A percentile compares a stretch with the other conserved stretches of the same genome.
phyloP scores from a whole-genome alignment of 352 stramenopile genomes.

The Phytophthora constricta region DNA sequence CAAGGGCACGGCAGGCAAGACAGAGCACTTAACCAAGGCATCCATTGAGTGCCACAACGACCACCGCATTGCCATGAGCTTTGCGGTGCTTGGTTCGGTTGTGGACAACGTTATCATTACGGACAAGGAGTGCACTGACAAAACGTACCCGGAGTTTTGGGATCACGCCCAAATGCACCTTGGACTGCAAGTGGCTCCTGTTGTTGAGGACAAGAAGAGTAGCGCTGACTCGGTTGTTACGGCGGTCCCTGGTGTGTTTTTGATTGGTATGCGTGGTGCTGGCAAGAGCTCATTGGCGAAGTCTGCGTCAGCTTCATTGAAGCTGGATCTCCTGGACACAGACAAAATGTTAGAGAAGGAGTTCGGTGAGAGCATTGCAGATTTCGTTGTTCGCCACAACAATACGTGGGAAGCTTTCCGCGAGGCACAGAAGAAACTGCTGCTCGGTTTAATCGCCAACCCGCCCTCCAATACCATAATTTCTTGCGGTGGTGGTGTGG shows the following conservation, averaged over 20 bases:
- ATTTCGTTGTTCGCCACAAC: constrained; percentile 71
- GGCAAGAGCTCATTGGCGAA: constrained; percentile 85
- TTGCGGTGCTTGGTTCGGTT: constrained; percentile 94
- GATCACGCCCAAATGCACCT: constrained; percentile 76
- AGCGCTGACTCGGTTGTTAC: constrained; percentile 13
- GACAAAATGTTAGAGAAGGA: constrained; percentile 76
- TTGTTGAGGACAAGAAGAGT: constrained; percentile 37
- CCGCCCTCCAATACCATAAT: constrained; percentile 74
- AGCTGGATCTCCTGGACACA: constrained; percentile 75
- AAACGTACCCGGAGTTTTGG: constrained; percentile 99
- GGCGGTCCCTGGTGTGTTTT: constrained; percentile 61
- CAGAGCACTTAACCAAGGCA: constrained; percentile 57
- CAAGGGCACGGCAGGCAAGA: constrained; percentile 63
- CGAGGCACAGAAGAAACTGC: constrained; percentile 58
- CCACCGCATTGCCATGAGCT: constrained; percentile 99
- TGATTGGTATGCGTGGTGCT: constrained; percentile 89
- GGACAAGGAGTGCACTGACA: constrained; percentile 97
- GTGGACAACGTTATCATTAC: constrained; percentile 94
- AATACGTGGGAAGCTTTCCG: constrained; percentile 83
- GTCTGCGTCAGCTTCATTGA: constrained; percentile 52
- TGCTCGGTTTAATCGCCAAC: constrained; percentile 67
- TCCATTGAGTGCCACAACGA: constrained; percentile 95
- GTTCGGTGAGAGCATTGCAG: constrained; percentile 68
- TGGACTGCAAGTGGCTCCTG: constrained; percentile 58
- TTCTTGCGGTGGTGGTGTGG: constrained; percentile 84